Evolutionary conservation across 352 stramenopile genomes (phyloP).

Genomic region (Pythium aristosporum): DNA sequence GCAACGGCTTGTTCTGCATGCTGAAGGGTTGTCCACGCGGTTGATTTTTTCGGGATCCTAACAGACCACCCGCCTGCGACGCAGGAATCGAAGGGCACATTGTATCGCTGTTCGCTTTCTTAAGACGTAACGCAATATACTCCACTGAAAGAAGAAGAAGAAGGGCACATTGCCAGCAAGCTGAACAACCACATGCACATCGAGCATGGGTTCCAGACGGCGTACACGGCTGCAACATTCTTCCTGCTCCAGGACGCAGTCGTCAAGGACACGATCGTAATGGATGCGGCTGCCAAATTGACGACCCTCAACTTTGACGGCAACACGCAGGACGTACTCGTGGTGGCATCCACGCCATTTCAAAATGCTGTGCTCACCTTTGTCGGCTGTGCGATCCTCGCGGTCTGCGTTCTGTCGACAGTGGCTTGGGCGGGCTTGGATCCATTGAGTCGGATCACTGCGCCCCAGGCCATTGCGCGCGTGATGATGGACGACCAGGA

Average conservation of each 20-base stretch:
- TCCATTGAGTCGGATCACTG: neutral
- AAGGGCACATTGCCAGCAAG: neutral
- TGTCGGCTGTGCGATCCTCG: neutral
- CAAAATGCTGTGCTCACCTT: constrained; percentile 4
- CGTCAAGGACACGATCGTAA: neutral
- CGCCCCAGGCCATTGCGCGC: constrained; percentile 3
- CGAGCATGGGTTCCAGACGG: constrained; percentile 2
- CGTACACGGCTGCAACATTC: constrained; percentile 3
- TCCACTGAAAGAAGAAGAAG: no score
- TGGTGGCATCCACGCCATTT: neutral
- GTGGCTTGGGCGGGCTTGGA: neutral
- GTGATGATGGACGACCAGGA: constrained; percentile 9
- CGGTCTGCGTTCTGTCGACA: neutral
- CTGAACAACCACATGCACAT: constrained; percentile 5
- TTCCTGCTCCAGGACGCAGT: neutral
- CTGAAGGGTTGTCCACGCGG: no score
- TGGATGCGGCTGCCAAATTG: neutral
- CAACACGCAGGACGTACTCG: constrained; percentile 1
- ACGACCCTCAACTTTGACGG: neutral
- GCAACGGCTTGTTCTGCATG: no score
- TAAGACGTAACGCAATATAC: no score
- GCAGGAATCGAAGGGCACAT: neutral
- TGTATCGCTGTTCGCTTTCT: no score
- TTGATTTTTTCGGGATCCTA: no score
- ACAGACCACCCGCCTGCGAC: no score